These are phyloP conservation scores for Yarrowia keelungensis DNA, from an alignment of 805 yeast genomes.

Conservation along the genomic window DNA sequence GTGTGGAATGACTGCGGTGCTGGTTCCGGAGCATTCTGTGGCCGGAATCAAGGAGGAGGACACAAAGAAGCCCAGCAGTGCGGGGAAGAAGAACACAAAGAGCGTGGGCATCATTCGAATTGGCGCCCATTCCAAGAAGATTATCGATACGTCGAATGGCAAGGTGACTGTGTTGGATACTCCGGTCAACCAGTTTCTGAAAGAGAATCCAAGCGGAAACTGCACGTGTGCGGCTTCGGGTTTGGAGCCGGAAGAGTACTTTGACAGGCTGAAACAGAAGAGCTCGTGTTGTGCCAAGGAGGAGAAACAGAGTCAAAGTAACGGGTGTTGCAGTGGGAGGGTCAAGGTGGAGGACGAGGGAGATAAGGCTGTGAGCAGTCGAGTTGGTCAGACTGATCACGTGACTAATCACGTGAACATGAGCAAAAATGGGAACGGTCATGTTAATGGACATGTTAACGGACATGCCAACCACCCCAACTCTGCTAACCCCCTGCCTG, in stretches of 20 bases:
- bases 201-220: conserved; percentile 34
- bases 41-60: conserved; percentile 37
- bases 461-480: neutral
- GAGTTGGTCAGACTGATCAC: neutral
- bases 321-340: conserved; percentile 28
- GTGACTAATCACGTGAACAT: neutral
- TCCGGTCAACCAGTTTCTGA: conserved; percentile 34
- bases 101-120: conserved; percentile 42
- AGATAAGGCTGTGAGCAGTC: neutral
- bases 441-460: neutral
- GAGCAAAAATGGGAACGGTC: too few relatives aligned
- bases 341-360: conserved; percentile 9
- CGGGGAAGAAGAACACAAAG: conserved; percentile 28
- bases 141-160: conserved; percentile 44
- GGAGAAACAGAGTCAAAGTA: neutral
- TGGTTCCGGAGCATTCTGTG: conserved; percentile 31
- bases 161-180: conserved; percentile 42
- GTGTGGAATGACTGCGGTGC: conserved; percentile 33
- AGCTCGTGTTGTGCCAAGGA: conserved; percentile 21
- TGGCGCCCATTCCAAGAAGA: conserved; percentile 43
- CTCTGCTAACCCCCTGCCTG: conserved; percentile 1
- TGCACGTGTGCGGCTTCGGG: conserved; percentile 34
- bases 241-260: conserved; percentile 31
- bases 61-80: conserved; percentile 11
- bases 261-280: conserved; percentile 26